These are phyloP conservation scores for Saccharomyces hybrid DNA, from an alignment of 1,139 yeast species.

Conservation along the genomic window DNA sequence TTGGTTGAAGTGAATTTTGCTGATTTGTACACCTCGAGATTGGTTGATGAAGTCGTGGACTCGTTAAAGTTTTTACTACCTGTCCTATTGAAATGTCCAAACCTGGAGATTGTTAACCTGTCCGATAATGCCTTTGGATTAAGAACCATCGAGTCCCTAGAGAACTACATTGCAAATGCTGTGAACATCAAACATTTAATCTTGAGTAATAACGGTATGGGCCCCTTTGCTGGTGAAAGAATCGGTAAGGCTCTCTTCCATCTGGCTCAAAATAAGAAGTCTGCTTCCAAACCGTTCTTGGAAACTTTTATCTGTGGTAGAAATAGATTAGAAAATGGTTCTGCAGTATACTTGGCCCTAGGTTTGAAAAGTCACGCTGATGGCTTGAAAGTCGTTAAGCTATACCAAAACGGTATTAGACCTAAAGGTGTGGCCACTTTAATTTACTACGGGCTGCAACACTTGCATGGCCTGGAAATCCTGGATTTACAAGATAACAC, in stretches of 20 bases:
- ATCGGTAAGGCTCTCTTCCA: constrained; percentile 78
- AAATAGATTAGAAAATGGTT: constrained; percentile 92
- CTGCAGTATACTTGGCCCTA: constrained; percentile 66
- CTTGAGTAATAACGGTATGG: constrained; percentile 92
- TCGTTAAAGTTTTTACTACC: constrained; percentile 68
- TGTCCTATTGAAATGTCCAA: constrained; percentile 59
- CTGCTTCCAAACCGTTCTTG: constrained; percentile 37
- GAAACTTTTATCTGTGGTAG: constrained; percentile 93
- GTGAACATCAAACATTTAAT: constrained; percentile 76
- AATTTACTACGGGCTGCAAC: constrained; percentile 61
- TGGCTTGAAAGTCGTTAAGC: constrained; percentile 62
- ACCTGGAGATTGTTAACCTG: constrained; percentile 66
- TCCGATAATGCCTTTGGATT: constrained; percentile 96
- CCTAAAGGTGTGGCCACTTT: constrained; percentile 82
- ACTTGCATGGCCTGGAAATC: constrained; percentile 52
- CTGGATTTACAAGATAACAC: constrained; percentile 95
- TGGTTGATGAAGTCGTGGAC: constrained; percentile 89
- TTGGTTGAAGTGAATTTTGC: constrained; percentile 70
- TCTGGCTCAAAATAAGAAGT: constrained; percentile 58
- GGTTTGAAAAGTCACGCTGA: constrained; percentile 66
- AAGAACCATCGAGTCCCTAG: constrained; percentile 87
- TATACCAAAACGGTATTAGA: constrained; percentile 94
- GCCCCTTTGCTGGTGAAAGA: constrained; percentile 94
- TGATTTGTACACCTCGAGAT: constrained; percentile 89
- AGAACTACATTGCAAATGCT: constrained; percentile 67